Evolutionary conservation across 768 basidiomycete genomes (phyloP).

Genomic region (Leucogyrophana mollusca): DNA sequence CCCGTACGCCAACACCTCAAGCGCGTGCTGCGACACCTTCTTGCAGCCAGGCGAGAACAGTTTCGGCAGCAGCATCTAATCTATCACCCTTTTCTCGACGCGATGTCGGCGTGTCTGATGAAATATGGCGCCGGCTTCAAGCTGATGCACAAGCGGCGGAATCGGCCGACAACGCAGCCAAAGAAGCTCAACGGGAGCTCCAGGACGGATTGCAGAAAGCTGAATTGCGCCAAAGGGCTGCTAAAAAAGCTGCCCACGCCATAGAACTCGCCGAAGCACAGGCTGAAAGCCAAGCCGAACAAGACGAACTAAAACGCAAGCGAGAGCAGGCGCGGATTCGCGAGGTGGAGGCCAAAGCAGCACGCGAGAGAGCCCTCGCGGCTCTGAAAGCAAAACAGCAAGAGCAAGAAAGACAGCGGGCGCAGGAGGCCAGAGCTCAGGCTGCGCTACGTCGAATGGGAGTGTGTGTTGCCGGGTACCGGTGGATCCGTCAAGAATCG

Average conservation of each 20-base stretch:
- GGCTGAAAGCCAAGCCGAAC: constrained; percentile 22
- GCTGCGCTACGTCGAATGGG: constrained; percentile 45
- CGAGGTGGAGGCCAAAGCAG: constrained; percentile 20
- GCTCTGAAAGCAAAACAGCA: constrained; percentile 31
- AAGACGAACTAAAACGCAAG: constrained; percentile 21
- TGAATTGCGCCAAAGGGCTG: constrained; percentile 10
- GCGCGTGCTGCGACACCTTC: too few relatives aligned
- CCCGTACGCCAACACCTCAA: constrained; percentile 1
- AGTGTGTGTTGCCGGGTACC: constrained; percentile 44
- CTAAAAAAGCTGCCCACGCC: constrained; percentile 10
- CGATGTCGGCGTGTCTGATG: constrained; percentile 54
- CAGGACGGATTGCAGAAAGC: constrained; percentile 17
- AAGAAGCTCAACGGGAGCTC: constrained; percentile 15
- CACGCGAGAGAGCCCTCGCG: constrained; percentile 20
- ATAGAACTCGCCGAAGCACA: constrained; percentile 18
- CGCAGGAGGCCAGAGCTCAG: constrained; percentile 32
- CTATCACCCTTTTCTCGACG: too few relatives aligned
- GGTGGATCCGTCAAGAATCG: constrained; percentile 39
- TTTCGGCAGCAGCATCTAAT: too few relatives aligned
- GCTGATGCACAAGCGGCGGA: constrained; percentile 28
- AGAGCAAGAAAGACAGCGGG: constrained; percentile 35
- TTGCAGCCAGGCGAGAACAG: too few relatives aligned
- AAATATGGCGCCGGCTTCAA: constrained; percentile 50
- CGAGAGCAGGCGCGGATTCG: constrained; percentile 28
- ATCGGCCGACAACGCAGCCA: constrained; percentile 14